phyloP scores from a whole-genome alignment of 495 filamentous ascomycete species.

The Hypoxylon fuscum region DNA sequence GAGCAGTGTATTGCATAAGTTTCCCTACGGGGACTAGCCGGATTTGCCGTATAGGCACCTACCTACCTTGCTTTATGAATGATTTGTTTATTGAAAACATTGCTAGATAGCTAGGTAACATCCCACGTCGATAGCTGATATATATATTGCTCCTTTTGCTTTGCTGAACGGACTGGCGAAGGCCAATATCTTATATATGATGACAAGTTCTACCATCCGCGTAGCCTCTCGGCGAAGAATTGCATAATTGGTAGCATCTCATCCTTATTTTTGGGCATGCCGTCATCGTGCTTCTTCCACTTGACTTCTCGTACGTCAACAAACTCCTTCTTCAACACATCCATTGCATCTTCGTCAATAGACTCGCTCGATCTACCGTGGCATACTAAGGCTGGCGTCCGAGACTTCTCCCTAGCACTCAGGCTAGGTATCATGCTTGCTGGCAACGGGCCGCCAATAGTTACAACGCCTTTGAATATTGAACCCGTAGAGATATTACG shows the following conservation, averaged over 20 bases:
- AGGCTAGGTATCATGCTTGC: slow-evolving; percentile 55
- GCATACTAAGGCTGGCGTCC: slow-evolving; percentile 78
- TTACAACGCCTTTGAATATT: slow-evolving; percentile 70
- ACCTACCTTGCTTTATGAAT: no score
- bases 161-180: no score
- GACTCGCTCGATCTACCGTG: slow-evolving; percentile 69
- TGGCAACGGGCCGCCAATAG: slow-evolving; percentile 79
- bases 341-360: slow-evolving; percentile 70
- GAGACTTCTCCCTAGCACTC: slow-evolving; percentile 59
- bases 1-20: no score
- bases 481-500: background rate
- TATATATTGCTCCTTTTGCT: no score
- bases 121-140: no score
- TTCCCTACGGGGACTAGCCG: no score
- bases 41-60: no score
- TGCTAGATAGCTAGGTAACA: no score
- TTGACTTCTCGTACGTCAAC: slow-evolving; percentile 74
- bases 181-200: no score
- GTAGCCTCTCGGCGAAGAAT: slow-evolving; percentile 83
- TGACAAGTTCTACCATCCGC: slow-evolving; percentile 56
- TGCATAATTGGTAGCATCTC: slow-evolving; percentile 94
- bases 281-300: slow-evolving; percentile 79
- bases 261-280: slow-evolving; percentile 82
- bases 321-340: slow-evolving; percentile 72
- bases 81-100: no score